phyloP scores from a whole-genome alignment of 1,139 yeast species.

The Candida tunisiensis region DNA sequence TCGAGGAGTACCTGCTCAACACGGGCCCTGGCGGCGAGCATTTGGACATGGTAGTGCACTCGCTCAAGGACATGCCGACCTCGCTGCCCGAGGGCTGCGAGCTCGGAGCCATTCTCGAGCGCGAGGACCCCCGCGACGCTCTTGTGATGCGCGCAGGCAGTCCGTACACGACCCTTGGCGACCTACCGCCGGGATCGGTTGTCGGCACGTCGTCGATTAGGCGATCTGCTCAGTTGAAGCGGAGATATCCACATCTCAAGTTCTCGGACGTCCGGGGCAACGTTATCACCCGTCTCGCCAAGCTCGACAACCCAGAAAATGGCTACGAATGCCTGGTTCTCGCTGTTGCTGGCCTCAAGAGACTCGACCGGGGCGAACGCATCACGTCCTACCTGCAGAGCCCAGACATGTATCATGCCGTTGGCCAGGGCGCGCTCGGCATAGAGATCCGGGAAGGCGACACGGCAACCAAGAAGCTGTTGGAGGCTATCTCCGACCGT shows the following conservation, averaged over 20 bases:
- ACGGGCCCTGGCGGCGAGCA: conserved; percentile 34
- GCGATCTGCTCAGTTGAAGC: conserved; percentile 66
- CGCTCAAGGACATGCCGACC: conserved; percentile 93
- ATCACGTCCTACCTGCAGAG: conserved; percentile 46
- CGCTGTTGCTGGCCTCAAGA: conserved; percentile 81
- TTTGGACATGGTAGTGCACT: conserved; percentile 82
- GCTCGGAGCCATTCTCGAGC: conserved; percentile 68
- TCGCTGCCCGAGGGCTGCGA: conserved; percentile 77
- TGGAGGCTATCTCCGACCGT: conserved; percentile 45
- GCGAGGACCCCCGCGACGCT: conserved; percentile 92
- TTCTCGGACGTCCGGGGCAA: conserved; percentile 84
- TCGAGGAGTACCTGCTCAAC: conserved; percentile 59
- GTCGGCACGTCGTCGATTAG: conserved; percentile 94
- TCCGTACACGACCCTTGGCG: conserved; percentile 42
- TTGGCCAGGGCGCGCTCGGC: conserved; percentile 96
- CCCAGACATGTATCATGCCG: conserved; percentile 91
- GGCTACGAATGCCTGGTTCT: conserved; percentile 62
- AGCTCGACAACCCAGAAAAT: conserved; percentile 56
- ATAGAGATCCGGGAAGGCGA: conserved; percentile 72
- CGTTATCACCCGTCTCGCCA: conserved; percentile 61
- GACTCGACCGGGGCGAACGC: conserved; percentile 55
- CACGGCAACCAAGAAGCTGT: conserved; percentile 34
- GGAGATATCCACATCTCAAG: conserved; percentile 35
- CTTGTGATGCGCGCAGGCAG: conserved; percentile 63
- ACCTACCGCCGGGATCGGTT: conserved; percentile 68